Evolutionary conservation across 768 basidiomycete genomes (phyloP).

Genomic region (Amanita rubescens): DNA sequence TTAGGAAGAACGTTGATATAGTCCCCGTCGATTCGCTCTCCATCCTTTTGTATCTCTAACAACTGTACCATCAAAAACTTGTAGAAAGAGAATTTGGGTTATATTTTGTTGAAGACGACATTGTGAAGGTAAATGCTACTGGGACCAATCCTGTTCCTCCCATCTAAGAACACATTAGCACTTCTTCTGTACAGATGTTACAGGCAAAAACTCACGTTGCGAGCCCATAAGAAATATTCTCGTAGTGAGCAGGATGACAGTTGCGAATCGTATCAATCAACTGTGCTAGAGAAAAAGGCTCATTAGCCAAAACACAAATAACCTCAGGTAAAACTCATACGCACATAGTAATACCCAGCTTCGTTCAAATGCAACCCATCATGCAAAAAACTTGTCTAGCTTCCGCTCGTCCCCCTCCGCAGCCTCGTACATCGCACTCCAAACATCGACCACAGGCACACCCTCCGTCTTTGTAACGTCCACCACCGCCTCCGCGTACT

Average conservation of each 20-base stretch:
- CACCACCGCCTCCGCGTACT: constrained; percentile 66
- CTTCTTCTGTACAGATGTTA: constrained; percentile 4
- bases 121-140: too few relatives aligned
- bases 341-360: constrained; percentile 66
- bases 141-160: too few relatives aligned
- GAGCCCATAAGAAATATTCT: constrained; percentile 52
- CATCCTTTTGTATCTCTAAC: too few relatives aligned
- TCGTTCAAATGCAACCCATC: constrained; percentile 81
- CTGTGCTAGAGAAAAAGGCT: constrained; percentile 38
- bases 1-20: constrained; percentile 44
- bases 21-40: background rate
- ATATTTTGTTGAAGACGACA: too few relatives aligned
- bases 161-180: constrained; percentile 8
- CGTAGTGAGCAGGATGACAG: constrained; percentile 59
- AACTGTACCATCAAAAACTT: too few relatives aligned
- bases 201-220: constrained; percentile 41
- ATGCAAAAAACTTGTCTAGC: constrained; percentile 42
- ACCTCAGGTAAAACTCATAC: constrained; percentile 16
- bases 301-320: background rate
- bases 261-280: constrained; percentile 49
- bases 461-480: constrained; percentile 46
- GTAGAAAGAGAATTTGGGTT: too few relatives aligned
- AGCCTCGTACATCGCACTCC: constrained; percentile 63
- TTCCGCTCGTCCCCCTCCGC: constrained; percentile 53
- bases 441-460: constrained; percentile 67